A percentile compares a stretch with the other conserved stretches of the same genome.
phyloP scores from a whole-genome alignment of 164 flowering plant genomes.

The Aristolochia contorta region DNA sequence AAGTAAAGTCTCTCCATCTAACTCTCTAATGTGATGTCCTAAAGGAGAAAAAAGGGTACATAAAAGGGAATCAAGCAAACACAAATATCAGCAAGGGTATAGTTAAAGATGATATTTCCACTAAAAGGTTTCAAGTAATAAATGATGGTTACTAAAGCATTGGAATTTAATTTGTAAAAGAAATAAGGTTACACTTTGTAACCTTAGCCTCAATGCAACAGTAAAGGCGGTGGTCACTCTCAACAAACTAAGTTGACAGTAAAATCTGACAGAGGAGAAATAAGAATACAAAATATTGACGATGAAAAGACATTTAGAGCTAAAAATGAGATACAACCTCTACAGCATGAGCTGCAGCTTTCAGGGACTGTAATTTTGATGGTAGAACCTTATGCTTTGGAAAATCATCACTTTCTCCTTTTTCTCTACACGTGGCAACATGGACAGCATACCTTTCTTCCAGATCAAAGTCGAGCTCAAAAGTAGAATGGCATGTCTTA shows the following conservation, averaged over 20 bases:
- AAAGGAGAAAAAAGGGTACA: not conserved
- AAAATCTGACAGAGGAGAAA: not conserved
- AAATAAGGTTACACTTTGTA: no score
- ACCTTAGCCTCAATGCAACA: constrained; percentile 96
- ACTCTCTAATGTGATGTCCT: not conserved
- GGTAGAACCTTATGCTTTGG: constrained; percentile 54
- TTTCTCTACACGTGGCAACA: constrained; percentile 59
- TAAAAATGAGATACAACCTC: constrained; percentile 50
- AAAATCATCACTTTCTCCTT: constrained; percentile 21
- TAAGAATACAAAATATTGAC: not conserved
- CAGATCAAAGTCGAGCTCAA: constrained; percentile 89
- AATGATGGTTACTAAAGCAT: no score
- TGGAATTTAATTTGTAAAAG: no score
- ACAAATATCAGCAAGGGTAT: no score
- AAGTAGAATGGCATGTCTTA: constrained; percentile 73
- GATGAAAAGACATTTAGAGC: not conserved
- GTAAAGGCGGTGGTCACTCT: constrained; percentile 3
- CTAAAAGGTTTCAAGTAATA: no score
- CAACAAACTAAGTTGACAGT: not conserved
- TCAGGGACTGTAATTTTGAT: constrained; percentile 76
- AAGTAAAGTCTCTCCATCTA: no score
- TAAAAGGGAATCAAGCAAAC: not conserved
- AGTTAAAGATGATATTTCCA: no score
- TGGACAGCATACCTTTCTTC: constrained; percentile 91
- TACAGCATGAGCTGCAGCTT: constrained; percentile 80